These are phyloP conservation scores for Rhizophlyctis rosea DNA, from an alignment of 192 early-diverging fungal species.

Conservation along the genomic window DNA sequence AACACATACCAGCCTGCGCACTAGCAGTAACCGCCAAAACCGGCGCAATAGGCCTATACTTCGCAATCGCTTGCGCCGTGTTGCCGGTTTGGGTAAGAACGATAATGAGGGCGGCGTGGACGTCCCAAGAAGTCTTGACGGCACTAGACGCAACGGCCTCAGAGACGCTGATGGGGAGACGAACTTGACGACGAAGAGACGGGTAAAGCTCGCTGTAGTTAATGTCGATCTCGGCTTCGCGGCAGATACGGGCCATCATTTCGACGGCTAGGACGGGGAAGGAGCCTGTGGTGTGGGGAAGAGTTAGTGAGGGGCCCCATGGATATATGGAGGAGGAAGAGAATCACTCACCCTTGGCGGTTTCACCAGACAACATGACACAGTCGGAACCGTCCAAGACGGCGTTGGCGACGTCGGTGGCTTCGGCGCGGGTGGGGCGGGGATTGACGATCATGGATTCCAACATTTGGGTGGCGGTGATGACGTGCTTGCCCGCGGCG, in stretches of 20 bases:
- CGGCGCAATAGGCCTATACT: conserved; percentile 89
- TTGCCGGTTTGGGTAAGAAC: conserved; percentile 82
- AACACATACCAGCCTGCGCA: conserved; percentile 44
- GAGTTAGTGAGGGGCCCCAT: too few relatives aligned
- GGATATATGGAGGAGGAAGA: too few relatives aligned
- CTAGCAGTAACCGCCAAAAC: conserved; percentile 85
- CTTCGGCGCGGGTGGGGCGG: conserved; percentile 97
- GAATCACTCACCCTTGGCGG: conserved; percentile 84
- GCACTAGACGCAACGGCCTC: conserved; percentile 93
- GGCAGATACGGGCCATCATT: conserved; percentile 93
- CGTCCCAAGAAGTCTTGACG: conserved; percentile 43
- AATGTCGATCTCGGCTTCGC: conserved; percentile 88
- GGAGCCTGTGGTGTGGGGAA: too few relatives aligned
- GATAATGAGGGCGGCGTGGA: conserved; percentile 69
- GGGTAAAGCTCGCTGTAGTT: conserved; percentile 94
- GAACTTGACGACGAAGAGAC: conserved; percentile 73
- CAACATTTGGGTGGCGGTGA: conserved; percentile 97
- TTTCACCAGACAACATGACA: conserved; percentile 99
- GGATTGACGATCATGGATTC: conserved; percentile 76
- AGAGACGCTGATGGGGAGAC: conserved; percentile 74
- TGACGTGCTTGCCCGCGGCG: conserved; percentile 91
- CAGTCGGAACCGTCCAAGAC: conserved; percentile 97
- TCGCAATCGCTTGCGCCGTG: conserved; percentile 84
- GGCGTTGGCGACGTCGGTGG: conserved; percentile 97
- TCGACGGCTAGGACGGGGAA: conserved; percentile 88